Conservation (phyloP, 352 stramenopile genomes). For the Saprolegnia parasitica region DNA sequence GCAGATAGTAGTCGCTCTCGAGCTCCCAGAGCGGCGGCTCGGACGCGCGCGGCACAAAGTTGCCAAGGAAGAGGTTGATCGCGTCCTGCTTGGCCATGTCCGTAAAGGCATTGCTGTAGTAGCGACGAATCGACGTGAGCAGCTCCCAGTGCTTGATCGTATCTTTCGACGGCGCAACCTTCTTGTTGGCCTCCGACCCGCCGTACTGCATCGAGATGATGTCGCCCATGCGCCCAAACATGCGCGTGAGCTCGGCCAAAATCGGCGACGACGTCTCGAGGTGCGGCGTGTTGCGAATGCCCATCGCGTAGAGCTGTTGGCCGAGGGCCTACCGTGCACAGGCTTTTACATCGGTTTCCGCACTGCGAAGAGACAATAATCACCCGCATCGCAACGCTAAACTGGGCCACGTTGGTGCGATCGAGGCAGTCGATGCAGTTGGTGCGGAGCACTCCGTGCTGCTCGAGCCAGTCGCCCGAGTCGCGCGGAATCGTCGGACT, state of each 20-base stretch:
- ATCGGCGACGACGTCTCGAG: constrained; percentile 89
- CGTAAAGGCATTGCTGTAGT: constrained; percentile 99
- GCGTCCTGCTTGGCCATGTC: constrained; percentile 98
- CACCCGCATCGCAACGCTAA: constrained; percentile 72
- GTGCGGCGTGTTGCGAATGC: constrained; percentile 86
- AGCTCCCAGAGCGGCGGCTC: constrained; percentile 75
- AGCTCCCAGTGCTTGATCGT: constrained; percentile 95
- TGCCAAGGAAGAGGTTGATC: constrained; percentile 99
- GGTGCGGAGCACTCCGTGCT: constrained; percentile 96
- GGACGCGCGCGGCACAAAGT: constrained; percentile 70
- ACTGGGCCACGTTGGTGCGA: constrained; percentile 84
- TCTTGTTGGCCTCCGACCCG: constrained; percentile 98
- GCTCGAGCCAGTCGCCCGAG: constrained; percentile 90
- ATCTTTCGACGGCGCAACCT: constrained; percentile 90
- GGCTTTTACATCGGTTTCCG: too few species aligned
- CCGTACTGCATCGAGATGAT: constrained; percentile 99
- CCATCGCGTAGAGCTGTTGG: constrained; percentile 96
- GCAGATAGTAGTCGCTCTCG: constrained; percentile 87
- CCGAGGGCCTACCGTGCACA: constrained; percentile 87
- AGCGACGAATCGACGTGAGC: constrained; percentile 97
- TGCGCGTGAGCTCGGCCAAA: constrained; percentile 95
- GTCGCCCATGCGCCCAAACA: constrained; percentile 98
- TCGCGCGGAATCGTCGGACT: constrained; percentile 73
- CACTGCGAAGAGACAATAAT: too few species aligned
- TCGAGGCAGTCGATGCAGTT: constrained; percentile 98